These are phyloP conservation scores for Nigrospora sphaerica DNA, from an alignment of 2,329 filamentous ascomycete genomes.

Conservation along the genomic window DNA sequence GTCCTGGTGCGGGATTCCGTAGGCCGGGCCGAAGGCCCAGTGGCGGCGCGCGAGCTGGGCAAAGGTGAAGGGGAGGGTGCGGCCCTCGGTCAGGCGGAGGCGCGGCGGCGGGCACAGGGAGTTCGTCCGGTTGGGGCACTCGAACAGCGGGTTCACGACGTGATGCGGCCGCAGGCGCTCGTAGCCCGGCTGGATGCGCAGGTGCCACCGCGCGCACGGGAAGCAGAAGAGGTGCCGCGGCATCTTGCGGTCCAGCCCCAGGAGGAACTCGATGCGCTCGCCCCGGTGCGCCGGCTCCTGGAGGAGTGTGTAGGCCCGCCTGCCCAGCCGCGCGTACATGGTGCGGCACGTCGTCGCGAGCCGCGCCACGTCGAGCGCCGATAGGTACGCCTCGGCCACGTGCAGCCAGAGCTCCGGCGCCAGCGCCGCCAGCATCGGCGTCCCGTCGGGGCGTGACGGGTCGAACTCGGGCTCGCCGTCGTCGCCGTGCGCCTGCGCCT, in stretches of 20 bases:
- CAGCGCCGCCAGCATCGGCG: not conserved
- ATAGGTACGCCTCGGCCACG: not conserved
- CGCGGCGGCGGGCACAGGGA: not conserved
- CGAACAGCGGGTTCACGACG: not conserved
- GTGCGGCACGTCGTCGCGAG: not conserved
- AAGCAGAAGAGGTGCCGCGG: constrained; percentile 1
- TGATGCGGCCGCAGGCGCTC: not conserved
- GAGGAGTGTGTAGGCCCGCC: not conserved
- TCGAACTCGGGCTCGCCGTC: not conserved
- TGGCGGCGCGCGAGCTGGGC: not conserved
- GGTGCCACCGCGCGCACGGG: not conserved
- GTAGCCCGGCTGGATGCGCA: not conserved
- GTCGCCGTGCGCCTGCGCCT: not conserved
- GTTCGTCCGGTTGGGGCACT: not conserved
- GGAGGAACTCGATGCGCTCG: not conserved
- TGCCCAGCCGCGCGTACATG: not conserved
- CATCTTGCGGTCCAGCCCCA: not conserved
- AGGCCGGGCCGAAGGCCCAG: not conserved
- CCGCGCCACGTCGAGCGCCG: not conserved
- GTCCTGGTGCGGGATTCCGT: not conserved
- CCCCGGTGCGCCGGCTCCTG: not conserved
- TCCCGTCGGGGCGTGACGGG: not conserved
- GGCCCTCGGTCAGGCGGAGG: not conserved
- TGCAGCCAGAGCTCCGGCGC: not conserved
- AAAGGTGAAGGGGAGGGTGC: not conserved